A percentile compares a stretch with the other conserved stretches of the same genome.
phyloP scores from a whole-genome alignment of 805 yeast species.

The Ogataea trehaloabstinens region DNA sequence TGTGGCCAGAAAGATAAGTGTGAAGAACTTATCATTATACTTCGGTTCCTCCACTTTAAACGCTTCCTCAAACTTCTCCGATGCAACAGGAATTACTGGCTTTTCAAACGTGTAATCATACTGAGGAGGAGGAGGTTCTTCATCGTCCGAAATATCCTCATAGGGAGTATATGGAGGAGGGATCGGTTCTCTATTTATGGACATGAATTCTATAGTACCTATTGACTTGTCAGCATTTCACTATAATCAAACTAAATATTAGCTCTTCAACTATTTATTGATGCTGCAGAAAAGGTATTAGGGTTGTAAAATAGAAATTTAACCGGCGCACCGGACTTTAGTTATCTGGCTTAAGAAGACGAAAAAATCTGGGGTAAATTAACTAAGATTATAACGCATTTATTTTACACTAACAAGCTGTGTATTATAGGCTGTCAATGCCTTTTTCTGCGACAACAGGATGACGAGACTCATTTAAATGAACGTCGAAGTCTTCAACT shows the following conservation, averaged over 20 bases:
- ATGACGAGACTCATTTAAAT: slow-evolving; percentile 10
- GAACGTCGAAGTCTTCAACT: slow-evolving; percentile 58
- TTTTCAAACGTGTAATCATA: slow-evolving; percentile 31
- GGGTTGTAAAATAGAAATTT: too few species aligned
- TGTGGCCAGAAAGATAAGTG: slow-evolving; percentile 42
- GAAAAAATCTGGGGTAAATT: too few species aligned
- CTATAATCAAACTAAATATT: too few species aligned
- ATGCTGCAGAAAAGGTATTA: too few species aligned
- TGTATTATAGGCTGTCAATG: too few species aligned
- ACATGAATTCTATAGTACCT: background rate
- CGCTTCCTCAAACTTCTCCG: slow-evolving; percentile 57
- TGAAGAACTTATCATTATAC: slow-evolving; percentile 71
- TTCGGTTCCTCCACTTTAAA: slow-evolving; percentile 63
- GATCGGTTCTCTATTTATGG: background rate
- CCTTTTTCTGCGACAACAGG: background rate
- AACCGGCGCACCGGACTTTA: too few species aligned
- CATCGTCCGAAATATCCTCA: slow-evolving; percentile 17
- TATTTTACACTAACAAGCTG: too few species aligned
- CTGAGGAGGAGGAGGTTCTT: slow-evolving; percentile 23
- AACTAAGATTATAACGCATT: too few species aligned
- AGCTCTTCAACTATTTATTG: too few species aligned
- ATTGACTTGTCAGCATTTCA: too few species aligned
- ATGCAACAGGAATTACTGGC: slow-evolving; percentile 27
- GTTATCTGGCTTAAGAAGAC: too few species aligned
- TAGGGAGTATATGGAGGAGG: slow-evolving; percentile 21